Evolutionary conservation across 495 filamentous ascomycete genomes (phyloP).

Genomic region (Penicillium ochrochloron): DNA sequence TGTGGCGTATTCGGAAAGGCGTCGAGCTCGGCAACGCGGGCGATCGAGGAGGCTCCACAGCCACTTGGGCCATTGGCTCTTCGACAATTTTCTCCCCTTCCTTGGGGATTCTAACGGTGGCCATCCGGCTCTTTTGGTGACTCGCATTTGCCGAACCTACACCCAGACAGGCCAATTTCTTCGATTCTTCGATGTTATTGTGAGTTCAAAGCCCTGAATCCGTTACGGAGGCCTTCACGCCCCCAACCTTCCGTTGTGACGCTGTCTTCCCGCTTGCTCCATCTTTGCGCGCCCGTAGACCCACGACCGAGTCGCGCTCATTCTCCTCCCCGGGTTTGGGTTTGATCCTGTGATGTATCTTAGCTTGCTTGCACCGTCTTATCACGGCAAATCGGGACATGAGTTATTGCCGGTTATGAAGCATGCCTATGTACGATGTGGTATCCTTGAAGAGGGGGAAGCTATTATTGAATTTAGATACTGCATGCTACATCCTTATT

Average conservation of each 20-base stretch:
- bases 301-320: conserved; percentile 5
- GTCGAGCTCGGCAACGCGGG: conserved; percentile 19
- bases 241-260: background rate
- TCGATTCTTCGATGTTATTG: background rate
- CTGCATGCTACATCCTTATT: background rate
- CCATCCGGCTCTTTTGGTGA: conserved; percentile 21
- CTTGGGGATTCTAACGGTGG: conserved; percentile 6
- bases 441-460: background rate
- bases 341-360: conserved; percentile 17
- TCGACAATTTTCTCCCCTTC: conserved; percentile 11
- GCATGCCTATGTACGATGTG: background rate
- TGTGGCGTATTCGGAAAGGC: conserved; percentile 19
- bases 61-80: conserved; percentile 9
- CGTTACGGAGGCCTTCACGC: background rate
- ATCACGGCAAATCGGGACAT: conserved; percentile 13
- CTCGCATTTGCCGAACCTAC: conserved; percentile 24
- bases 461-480: background rate
- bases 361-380: background rate
- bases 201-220: background rate
- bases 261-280: conserved; percentile 5
- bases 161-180: background rate
- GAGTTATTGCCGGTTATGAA: conserved; percentile 8
- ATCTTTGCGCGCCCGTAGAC: conserved; percentile 13
- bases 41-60: conserved; percentile 18
- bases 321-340: background rate